Evolutionary conservation across 305 asterid species (phyloP).

Genomic region (Coffea humblotiana): DNA sequence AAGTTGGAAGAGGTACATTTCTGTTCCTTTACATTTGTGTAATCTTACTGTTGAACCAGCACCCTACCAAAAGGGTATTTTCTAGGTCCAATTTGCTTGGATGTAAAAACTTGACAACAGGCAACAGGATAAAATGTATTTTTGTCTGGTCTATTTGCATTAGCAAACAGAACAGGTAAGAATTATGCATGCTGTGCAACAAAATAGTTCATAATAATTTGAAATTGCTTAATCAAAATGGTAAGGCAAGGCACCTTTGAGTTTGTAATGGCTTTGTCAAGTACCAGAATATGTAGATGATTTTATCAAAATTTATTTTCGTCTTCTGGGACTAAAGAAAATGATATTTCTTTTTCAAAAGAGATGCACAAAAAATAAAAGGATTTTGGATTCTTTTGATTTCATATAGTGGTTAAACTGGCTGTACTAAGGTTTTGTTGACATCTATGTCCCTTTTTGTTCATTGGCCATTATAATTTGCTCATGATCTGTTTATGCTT

Average conservation of each 20-base stretch:
- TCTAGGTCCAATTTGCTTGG: neutral
- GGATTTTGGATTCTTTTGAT: neutral
- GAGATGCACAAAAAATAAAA: neutral
- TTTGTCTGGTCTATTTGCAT: neutral
- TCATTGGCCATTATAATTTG: neutral
- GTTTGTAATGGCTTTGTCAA: neutral
- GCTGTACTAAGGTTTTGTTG: neutral
- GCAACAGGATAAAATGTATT: neutral
- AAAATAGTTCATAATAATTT: neutral
- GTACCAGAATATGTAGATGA: neutral
- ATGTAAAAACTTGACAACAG: neutral
- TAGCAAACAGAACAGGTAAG: neutral
- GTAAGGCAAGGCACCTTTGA: neutral
- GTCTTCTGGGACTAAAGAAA: neutral
- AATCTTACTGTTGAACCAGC: neutral
- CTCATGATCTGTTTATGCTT: neutral
- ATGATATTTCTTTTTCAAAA: no score
- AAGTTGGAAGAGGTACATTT: constrained; percentile 87
- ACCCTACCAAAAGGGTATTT: neutral
- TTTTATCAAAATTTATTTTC: neutral
- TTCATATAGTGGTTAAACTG: neutral
- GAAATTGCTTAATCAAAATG: neutral
- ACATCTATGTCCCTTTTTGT: neutral
- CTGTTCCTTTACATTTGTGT: neutral
- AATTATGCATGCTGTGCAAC: no score